Base-by-base conservation (phyloP, 2,329 filamentous ascomycete genomes). In the Hansfordia pulvinata region DNA sequence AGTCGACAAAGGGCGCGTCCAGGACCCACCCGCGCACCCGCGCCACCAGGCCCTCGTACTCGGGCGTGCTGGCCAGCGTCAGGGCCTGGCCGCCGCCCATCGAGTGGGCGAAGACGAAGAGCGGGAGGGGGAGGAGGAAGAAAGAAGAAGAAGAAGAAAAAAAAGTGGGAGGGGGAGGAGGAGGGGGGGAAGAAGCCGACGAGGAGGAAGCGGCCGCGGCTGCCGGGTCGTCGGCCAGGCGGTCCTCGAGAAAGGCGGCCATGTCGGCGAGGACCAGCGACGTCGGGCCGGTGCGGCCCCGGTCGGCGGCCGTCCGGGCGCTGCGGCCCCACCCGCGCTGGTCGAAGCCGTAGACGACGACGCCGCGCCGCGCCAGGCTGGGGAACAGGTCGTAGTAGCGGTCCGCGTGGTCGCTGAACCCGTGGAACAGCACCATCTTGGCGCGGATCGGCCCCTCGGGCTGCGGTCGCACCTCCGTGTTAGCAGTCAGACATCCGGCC, bases 311-410 rank as follows among this genome's bases (percentile, higher is more conserved):
- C 27, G 59, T 62, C 19, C 54, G 60, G 13, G 77, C 80, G 28
- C 72, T 80, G 30, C 70, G 74, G 33, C 86, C 86, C 85, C 85
- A 94, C 48, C 86, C 85, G 49, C 73, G 75, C 60, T 93, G 86
- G 50, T 94, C 86, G 48, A 86, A 81, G 34, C 71, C 65, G 43
- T 78, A 70, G 25, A 83, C 68, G 42, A 81, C 73, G 41, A 94
- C 85, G 34, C 79, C 81, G 28, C 65, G 65, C 8, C 60, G 56
- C 13, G 79, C 76, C 25, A 94, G 66, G 10, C 55, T 58, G 5
- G 73, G 64, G 54, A 90, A 88, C 43, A 93, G 67, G 29, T 65
- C 63, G 45, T 74, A 67, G 56, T 93, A 92, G 31, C 73, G 69
- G 52, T 80, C 74, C 49, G 80, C 60, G 52, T 92, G 83, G 52